phyloP scores from a whole-genome alignment of 169 alveolate species.

The Plasmodium sp. region DNA sequence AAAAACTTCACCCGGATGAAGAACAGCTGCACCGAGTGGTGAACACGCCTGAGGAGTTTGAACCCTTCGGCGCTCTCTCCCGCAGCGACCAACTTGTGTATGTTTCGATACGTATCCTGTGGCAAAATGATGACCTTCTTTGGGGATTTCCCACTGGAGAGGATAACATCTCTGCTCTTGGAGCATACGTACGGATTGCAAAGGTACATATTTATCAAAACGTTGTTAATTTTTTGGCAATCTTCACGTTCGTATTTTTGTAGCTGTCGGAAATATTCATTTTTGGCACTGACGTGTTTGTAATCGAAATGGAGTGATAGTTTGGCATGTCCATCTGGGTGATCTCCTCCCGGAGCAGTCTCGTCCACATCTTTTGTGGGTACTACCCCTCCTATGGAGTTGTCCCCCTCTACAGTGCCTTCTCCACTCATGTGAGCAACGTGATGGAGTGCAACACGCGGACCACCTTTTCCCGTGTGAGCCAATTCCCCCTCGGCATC shows the following conservation, averaged over 20 bases:
- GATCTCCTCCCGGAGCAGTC: background rate
- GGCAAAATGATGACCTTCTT: conserved; percentile 65
- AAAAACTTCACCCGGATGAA: conserved; percentile 34
- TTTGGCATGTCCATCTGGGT: background rate
- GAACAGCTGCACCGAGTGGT: conserved; percentile 10
- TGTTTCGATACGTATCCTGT: conserved; percentile 66
- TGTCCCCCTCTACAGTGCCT: background rate
- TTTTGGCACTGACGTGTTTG: conserved; percentile 13
- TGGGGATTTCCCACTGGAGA: conserved; percentile 10
- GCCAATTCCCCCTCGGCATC: background rate
- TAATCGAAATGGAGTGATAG: conserved; percentile 51
- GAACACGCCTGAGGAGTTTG: conserved; percentile 37
- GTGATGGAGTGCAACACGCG: background rate
- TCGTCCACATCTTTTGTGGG: background rate
- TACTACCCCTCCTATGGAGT: background rate
- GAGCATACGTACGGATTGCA: conserved; percentile 61
- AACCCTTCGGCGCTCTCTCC: background rate
- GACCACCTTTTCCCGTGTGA: background rate
- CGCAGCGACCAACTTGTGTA: conserved; percentile 18
- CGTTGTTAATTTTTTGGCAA: conserved; percentile 44
- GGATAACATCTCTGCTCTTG: conserved; percentile 1
- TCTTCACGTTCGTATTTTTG: conserved; percentile 43
- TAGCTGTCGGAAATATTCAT: conserved; percentile 59
- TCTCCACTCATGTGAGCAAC: background rate
- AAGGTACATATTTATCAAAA: conserved; percentile 55